Conservation (phyloP, 768 basidiomycete genomes). For the Scleroderma bovista region DNA sequence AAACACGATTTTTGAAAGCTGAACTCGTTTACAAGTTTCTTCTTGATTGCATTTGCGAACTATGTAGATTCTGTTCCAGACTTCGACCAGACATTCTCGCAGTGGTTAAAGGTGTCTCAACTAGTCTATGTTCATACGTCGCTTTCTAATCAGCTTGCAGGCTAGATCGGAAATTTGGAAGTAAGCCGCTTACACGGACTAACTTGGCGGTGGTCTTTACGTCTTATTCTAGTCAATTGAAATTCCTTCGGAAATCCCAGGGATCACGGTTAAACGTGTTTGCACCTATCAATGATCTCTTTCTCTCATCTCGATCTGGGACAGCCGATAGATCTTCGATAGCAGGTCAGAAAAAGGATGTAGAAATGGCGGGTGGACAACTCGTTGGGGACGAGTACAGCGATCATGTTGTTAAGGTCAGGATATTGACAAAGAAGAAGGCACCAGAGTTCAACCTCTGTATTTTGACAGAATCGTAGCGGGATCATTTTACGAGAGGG, state of each 20-base stretch:
- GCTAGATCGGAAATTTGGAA: conserved; percentile 89
- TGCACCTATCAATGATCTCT: conserved; percentile 85
- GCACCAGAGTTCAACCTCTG: background rate
- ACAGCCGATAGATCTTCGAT: conserved; percentile 51
- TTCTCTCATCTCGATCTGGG: conserved; percentile 67
- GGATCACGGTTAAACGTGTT: conserved; percentile 87
- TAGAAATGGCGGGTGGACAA: conserved; percentile 73
- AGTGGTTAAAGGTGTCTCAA: conserved; percentile 72
- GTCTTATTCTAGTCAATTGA: conserved; percentile 60
- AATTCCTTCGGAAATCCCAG: conserved; percentile 74
- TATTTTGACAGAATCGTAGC: conserved; percentile 61
- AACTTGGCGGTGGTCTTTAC: background rate
- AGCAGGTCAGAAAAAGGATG: conserved; percentile 68
- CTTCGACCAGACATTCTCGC: conserved; percentile 66
- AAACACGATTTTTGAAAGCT: background rate
- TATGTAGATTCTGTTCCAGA: conserved; percentile 70
- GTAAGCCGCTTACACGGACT: conserved; percentile 39
- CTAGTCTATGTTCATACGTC: background rate
- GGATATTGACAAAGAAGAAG: conserved; percentile 7
- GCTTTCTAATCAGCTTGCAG: conserved; percentile 26
- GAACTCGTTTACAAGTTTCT: conserved; percentile 55
- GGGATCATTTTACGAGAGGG: conserved; percentile 92
- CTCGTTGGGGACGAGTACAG: conserved; percentile 95
- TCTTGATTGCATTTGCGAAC: conserved; percentile 89
- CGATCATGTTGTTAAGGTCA: conserved; percentile 84